Percentiles rank a stretch among this genome's conserved stretches.
These are phyloP conservation scores for Gossypium aridum DNA, from an alignment of 441 rosid species.

Conservation along the genomic window DNA sequence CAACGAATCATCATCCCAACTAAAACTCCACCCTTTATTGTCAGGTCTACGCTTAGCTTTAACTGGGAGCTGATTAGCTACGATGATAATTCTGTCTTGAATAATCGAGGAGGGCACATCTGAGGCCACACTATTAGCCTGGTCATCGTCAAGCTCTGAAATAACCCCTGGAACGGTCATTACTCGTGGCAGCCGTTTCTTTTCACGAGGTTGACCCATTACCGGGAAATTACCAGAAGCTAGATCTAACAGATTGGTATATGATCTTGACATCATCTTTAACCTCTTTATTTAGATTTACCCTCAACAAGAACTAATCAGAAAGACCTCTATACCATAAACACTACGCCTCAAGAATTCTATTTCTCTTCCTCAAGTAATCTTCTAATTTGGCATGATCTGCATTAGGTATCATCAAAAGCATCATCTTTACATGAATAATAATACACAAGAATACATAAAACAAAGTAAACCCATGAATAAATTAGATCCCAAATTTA, in stretches of 20 bases:
- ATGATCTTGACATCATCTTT: conserved; percentile 69
- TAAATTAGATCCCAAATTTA: conserved; percentile 16
- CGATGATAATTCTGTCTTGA: conserved; percentile 65
- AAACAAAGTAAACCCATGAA: conserved; percentile 5
- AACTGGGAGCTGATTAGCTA: conserved; percentile 65
- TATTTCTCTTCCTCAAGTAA: conserved; percentile 8
- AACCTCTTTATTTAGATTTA: conserved; percentile 10
- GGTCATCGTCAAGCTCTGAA: conserved; percentile 78
- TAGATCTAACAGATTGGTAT: conserved; percentile 77
- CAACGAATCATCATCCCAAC: conserved; percentile 75
- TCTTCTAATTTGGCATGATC: conserved; percentile 28
- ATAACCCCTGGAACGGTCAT: conserved; percentile 74
- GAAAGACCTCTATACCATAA: conserved; percentile 16
- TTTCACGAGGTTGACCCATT: conserved; percentile 51
- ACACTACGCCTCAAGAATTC: conserved; percentile 14
- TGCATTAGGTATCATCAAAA: conserved; percentile 27
- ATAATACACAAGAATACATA: conserved; percentile 1
- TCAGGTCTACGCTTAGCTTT: conserved; percentile 74
- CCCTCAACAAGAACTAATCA: conserved; percentile 16
- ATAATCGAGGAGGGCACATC: conserved; percentile 54
- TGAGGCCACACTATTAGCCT: conserved; percentile 57
- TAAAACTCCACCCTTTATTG: conserved; percentile 73
- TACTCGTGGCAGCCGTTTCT: conserved; percentile 55
- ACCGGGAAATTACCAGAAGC: conserved; percentile 71
- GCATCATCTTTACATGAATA: conserved; percentile 10